These are phyloP conservation scores for Colletotrichum sp. DNA, from an alignment of 2,329 filamentous ascomycete genomes.

Conservation along the genomic window DNA sequence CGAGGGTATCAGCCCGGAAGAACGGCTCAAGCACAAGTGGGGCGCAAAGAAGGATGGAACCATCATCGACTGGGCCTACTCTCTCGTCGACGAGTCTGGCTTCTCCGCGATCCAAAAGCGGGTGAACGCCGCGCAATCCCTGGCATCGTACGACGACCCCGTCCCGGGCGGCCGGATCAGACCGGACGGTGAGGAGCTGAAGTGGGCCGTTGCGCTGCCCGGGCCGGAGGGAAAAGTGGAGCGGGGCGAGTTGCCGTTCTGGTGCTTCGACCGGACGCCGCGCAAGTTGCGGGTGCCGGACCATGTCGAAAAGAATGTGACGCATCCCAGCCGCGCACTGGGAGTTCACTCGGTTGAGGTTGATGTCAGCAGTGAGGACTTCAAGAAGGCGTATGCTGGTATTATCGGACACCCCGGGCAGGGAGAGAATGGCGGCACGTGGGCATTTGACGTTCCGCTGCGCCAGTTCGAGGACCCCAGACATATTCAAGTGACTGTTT, in stretches of 20 bases:
- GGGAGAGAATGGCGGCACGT: neutral
- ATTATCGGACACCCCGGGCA: neutral
- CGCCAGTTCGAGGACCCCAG: conserved; percentile 14
- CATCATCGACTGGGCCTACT: conserved; percentile 67
- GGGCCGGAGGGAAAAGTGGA: conserved; percentile 26
- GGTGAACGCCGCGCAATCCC: conserved; percentile 33
- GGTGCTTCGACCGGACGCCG: conserved; percentile 67
- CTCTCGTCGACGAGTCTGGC: conserved; percentile 36
- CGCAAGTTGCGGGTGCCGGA: conserved; percentile 61
- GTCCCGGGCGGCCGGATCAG: conserved; percentile 56
- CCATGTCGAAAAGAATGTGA: conserved; percentile 35
- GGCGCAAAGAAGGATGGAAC: conserved; percentile 52
- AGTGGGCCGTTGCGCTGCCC: conserved; percentile 62
- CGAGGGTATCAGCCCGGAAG: conserved; percentile 30
- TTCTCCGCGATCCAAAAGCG: conserved; percentile 42
- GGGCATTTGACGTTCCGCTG: conserved; percentile 6
- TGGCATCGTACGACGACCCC: conserved; percentile 53
- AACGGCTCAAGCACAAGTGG: conserved; percentile 62
- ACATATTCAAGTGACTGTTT: neutral
- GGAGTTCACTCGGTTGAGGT: conserved; percentile 55
- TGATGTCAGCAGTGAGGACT: conserved; percentile 26
- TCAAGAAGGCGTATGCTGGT: conserved; percentile 12
- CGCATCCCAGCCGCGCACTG: conserved; percentile 55
- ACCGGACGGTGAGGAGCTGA: conserved; percentile 60
- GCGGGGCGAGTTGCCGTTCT: conserved; percentile 65